Percentiles rank a stretch among this genome's conserved stretches.
Evolutionary conservation across 345 rosid species (phyloP).

Genomic region (Odontarrhena argentea): DNA sequence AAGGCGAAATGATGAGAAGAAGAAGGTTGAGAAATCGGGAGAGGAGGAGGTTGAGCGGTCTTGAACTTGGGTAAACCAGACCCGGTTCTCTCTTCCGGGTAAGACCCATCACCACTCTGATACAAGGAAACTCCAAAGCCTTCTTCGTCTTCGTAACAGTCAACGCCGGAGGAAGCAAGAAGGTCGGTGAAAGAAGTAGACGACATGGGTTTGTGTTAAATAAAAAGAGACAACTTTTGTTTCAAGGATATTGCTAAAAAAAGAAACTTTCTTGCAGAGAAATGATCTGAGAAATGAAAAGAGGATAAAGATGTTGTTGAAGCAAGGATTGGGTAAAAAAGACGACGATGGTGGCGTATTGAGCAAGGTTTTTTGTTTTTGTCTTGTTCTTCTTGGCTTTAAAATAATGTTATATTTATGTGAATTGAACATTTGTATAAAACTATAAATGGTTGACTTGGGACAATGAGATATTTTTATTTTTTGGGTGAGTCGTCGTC

Average conservation of each 20-base stretch:
- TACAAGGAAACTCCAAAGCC: conserved; percentile 36
- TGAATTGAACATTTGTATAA: neutral
- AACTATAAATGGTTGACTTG: conserved; percentile 34
- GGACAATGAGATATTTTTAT: conserved; percentile 20
- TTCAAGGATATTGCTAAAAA: neutral
- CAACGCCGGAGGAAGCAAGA: conserved; percentile 49
- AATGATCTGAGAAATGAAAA: conserved; percentile 34
- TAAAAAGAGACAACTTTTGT: neutral
- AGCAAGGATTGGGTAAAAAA: conserved; percentile 18
- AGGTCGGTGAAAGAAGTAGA: conserved; percentile 59
- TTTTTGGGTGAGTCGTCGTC: conserved; percentile 22
- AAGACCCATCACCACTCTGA: conserved; percentile 22
- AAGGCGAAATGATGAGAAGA: conserved; percentile 70
- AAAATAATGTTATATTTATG: neutral
- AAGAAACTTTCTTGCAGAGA: neutral
- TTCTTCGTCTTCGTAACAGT: conserved; percentile 40
- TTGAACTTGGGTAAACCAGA: conserved; percentile 90
- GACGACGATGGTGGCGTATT: conserved; percentile 43
- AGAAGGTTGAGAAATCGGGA: conserved; percentile 64
- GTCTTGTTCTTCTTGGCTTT: conserved; percentile 35
- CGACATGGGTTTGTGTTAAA: conserved; percentile 32
- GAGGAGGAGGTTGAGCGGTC: conserved; percentile 75
- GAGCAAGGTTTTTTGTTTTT: conserved; percentile 38
- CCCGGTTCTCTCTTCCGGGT: conserved; percentile 51
- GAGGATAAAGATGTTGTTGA: conserved; percentile 27